Base-by-base conservation (phyloP, 495 filamentous ascomycete species). In the Annulohypoxylon bovei region DNA sequence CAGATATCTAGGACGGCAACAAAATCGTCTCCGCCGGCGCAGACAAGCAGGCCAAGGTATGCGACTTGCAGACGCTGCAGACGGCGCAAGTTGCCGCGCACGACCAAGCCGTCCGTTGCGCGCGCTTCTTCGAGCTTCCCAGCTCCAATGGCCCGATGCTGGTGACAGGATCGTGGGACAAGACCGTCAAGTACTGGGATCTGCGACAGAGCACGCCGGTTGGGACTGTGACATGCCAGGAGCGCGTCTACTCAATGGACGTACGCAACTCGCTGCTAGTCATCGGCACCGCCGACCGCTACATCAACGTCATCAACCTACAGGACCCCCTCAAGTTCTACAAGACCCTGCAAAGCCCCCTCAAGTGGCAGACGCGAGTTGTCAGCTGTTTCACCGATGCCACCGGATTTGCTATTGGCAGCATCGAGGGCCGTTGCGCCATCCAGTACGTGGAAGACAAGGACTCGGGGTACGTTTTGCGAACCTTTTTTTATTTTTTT, bases 131-230 rank as follows among this genome's bases (percentile, higher is more conserved):
- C 75, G 80, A 83, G 75, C 82, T 79, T 60, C 86, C 81, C 54
- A 82, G 77, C 35, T 83, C 80, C 65, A 80, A 79, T 54, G 73
- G 79, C 65, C 88, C 81, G 75, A 86, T 94, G 71, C 81, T 96
- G 65, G 87, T 93, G 32, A 95, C 93, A 3, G 93, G 93, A 58
- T 93, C 91, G 9, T 97, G 93, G 93, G 93, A 97, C 81, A 93
- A 92, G 79, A 94, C 89, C 3, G 79, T 97, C 76, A 94, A 93
- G 76, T 96, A 93, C 84, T 97, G 93, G 93, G 93, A 97, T 77
- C 76, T 95, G 25, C 88, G 92, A 53, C 83, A 87, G 61, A 79
- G 82, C 39, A 70, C 57, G 2, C 87, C 93, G 9, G 88, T 91
- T 52, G 91, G 85, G 5, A 81, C 81, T 6, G 70, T 97, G 3